Evolutionary conservation across 108 stramenopile species (phyloP), one percentile per base, ranked within the genome.

Genomic region (Schizochytrium sp.): DNA sequence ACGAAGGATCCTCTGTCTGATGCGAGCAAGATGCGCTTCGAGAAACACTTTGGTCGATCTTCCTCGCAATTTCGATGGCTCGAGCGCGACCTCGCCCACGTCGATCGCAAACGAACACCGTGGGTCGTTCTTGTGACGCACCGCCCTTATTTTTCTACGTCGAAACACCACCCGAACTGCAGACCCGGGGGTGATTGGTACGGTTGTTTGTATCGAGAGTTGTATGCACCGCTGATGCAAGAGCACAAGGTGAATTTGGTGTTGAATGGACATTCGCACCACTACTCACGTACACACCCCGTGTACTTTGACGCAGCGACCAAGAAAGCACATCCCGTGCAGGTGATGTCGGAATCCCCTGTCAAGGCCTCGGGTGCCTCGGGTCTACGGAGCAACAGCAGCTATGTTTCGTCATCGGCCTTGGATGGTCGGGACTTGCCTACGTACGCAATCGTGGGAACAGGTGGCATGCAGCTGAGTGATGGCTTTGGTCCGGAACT

Each of bases 21-120:
- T 12, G 51, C 45, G 76, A 12, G 48, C 25, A 45, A 28, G n/a
- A 4, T 16, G 45, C 45, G 76, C 48, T 83, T 83, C 51, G 51
- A 83, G 23, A 12, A 6, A 23, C 76, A 83, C 48, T 53, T 53
- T 1, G 76, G 76, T 23, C 8, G 16, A 34, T 69, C 29, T 5
- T 89, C 89, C 18, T 8, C 55, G 44, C 89, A 89, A 57, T 89
- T 44, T n/a, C 48, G 47, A 48, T 89, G 72, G 72, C 43, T 89
- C 6, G 44, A 89, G 57, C 5, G 5, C 8, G 72, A 72, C 83
- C 72, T 89, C 72, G 12, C 19, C 19, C 18, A 5, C 12, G 58
- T 87, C 18, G 72, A 89, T 72, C 43, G 72, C 10, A 76, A 5
- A 19, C 8, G 18, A 5, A 89, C 89, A 6, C 89, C 89, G 14